Percentiles rank a stretch among this genome's conserved stretches.
These are phyloP conservation scores for Erodium texanum DNA, from an alignment of 441 rosid species.

Conservation along the genomic window DNA sequence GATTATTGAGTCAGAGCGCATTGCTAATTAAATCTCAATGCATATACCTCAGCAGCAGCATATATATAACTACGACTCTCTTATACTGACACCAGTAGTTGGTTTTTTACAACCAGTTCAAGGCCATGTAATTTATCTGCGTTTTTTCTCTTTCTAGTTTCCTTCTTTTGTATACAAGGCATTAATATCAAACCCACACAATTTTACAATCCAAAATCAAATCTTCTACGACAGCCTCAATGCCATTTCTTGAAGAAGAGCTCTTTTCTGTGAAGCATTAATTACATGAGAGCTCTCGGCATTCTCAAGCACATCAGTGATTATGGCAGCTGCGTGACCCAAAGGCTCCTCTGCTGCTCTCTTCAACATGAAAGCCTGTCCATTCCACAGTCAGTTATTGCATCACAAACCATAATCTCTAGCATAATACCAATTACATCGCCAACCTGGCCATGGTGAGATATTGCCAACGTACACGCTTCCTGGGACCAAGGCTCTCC, in stretches of 20 bases:
- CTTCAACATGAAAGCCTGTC: conserved; percentile 88
- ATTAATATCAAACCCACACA: background rate
- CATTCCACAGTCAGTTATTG: background rate
- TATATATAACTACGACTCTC: too few species aligned
- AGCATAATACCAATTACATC: too few species aligned
- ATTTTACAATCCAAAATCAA: background rate
- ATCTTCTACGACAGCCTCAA: conserved; percentile 41
- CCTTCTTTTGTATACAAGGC: background rate
- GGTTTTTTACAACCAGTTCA: too few species aligned
- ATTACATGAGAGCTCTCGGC: conserved; percentile 78
- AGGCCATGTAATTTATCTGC: too few species aligned
- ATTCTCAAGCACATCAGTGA: conserved; percentile 78
- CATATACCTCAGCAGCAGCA: too few species aligned
- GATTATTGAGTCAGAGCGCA: too few species aligned
- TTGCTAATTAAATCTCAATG: too few species aligned
- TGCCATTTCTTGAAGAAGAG: conserved; percentile 93
- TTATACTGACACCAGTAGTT: too few species aligned
- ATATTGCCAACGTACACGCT: conserved; percentile 65
- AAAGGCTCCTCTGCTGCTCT: conserved; percentile 80
- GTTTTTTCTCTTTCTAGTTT: background rate
- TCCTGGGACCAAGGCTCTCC: conserved; percentile 96
- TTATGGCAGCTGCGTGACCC: conserved; percentile 93
- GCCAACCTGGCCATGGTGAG: conserved; percentile 98
- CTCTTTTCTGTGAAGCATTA: conserved; percentile 76
- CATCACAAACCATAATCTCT: background rate